These are phyloP conservation scores for Medicago truncatula DNA, from an alignment of 306 rosid species.

Conservation along the genomic window MtrunA17r5.0-ANR NC_053049.1:5385501-5386000, in stretches of 20 bases:
- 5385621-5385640: background rate
- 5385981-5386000: slow-evolving; percentile 22
- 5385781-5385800: slow-evolving; percentile 22
- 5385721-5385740: background rate
- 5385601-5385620: background rate
- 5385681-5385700: slow-evolving; percentile 24
- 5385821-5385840: slow-evolving; percentile 68
- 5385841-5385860: slow-evolving; percentile 82
- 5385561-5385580: background rate
- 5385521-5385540: background rate
- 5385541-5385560: background rate
- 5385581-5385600: background rate
- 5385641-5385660: background rate
- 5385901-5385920: slow-evolving; percentile 74
- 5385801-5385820: slow-evolving; percentile 75
- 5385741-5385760: background rate
- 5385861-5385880: slow-evolving; percentile 71
- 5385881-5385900: slow-evolving; percentile 62
- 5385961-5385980: slow-evolving; percentile 12
- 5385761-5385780: slow-evolving; percentile 7
- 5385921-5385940: slow-evolving; percentile 28
- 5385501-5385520: slow-evolving; percentile 6
- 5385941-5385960: slow-evolving; percentile 8
- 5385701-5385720: slow-evolving; percentile 26
- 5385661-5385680: slow-evolving; percentile 3